Evolutionary conservation across 2,329 filamentous ascomycete genomes (phyloP).

Genomic region (Colletotrichum sp.): DNA sequence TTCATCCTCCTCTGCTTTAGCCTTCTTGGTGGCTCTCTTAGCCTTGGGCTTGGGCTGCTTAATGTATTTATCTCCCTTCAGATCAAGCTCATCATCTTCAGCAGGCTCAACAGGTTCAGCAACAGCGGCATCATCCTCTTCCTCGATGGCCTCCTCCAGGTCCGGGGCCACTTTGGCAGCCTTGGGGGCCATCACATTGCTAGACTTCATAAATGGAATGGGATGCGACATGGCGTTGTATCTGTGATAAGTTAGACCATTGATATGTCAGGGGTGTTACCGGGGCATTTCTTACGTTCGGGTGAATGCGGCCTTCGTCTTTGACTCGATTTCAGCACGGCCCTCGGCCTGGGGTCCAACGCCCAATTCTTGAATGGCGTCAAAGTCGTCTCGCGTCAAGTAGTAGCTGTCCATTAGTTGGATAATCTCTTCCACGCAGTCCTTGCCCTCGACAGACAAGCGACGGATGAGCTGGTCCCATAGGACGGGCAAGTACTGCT

Average conservation of each 20-base stretch:
- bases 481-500: constrained; percentile 89
- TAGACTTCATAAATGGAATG: constrained; percentile 95
- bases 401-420: constrained; percentile 97
- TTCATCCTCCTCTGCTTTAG: constrained; percentile 51
- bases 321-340: constrained; percentile 77
- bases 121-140: constrained; percentile 78
- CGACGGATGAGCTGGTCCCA: constrained; percentile 82
- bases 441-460: constrained; percentile 80
- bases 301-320: constrained; percentile 90
- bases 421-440: constrained; percentile 82
- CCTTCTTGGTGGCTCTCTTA: constrained; percentile 42
- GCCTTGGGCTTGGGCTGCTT: constrained; percentile 80
- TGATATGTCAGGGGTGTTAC: not conserved
- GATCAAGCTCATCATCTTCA: constrained; percentile 78
- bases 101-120: constrained; percentile 64
- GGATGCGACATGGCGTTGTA: constrained; percentile 90
- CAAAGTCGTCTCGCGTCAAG: constrained; percentile 92
- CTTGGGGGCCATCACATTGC: constrained; percentile 74
- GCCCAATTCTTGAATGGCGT: constrained; percentile 89
- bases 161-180: constrained; percentile 82
- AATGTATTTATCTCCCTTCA: constrained; percentile 96
- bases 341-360: constrained; percentile 84
- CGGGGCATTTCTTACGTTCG: constrained; percentile 67
- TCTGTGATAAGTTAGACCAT: constrained; percentile 43
- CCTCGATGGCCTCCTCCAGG: constrained; percentile 94